Base-by-base conservation (phyloP, 140 eudicot species). In the Erigeron philadelphicus region DNA sequence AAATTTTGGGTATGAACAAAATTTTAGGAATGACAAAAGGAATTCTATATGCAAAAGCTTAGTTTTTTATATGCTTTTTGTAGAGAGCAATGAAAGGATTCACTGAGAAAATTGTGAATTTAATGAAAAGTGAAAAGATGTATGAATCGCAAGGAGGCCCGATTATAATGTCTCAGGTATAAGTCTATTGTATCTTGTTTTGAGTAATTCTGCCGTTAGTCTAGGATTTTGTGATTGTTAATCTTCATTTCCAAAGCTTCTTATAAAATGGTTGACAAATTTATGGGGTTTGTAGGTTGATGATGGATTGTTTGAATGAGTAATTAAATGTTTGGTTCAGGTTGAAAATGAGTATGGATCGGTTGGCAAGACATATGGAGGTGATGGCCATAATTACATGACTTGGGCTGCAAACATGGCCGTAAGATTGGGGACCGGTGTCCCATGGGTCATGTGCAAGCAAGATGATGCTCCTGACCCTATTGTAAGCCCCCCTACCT, bases 391-490 rank as follows among this genome's bases (percentile, higher is more conserved):
- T 68, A 73, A 78, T 11, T 92, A 92, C 73, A 77, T 81, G 85
- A 81, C 66, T 17, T 92, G 98, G 98, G 98, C 98, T 47, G 95
- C 98, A 68, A 81, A 84, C 3, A 82, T 92, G 92, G 98, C 95
- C 0, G 90, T 88, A 13, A 85, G 81, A 52, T 52, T 81, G 70
- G 86, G 68, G 25, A 92, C 96, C 0, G 95, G 95, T 40, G 98
- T 92, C 77, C 98, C 98, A 8, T 92, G 98, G 98, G 89, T 89
- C 13, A 92, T 88, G 98, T 92, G 98, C 87, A 92, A 92, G 76
- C 87, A 92, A 72, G 88, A 83, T 0, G 95, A 84, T 72, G 95
- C 98, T 23, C 98, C 98, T 0, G 98, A 88, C 80, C 98, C 98
- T 43, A 81, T 92, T 84, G 98, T 92, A 75, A 86, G 88, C 66